A percentile compares a stretch with the other conserved stretches of the same genome.
Evolutionary conservation across 169 alveolate species (phyloP).

Genomic region (Perkinsus marinus): DNA sequence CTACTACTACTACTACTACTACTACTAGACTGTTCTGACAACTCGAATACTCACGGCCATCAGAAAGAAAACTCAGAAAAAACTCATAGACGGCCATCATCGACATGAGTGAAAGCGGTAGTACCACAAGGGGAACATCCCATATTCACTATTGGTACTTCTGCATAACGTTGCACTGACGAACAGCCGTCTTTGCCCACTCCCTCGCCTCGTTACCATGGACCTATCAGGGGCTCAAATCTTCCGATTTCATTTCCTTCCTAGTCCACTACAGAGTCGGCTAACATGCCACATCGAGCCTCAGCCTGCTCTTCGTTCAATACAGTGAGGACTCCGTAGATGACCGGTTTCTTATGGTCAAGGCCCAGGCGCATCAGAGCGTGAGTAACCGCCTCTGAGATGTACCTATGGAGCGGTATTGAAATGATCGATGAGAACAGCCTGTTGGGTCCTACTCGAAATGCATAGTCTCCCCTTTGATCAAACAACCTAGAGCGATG

Average conservation of each 20-base stretch:
- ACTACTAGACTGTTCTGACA: no score
- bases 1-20: no score
- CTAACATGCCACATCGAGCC: background rate
- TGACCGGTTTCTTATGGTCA: conserved; percentile 1
- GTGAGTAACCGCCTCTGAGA: conserved; percentile 5
- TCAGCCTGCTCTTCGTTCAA: background rate
- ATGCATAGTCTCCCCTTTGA: background rate
- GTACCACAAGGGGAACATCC: no score
- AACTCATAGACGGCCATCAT: no score
- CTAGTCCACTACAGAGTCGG: background rate
- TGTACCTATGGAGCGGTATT: background rate
- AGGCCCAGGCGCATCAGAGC: background rate
- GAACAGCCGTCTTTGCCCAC: background rate
- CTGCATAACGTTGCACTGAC: background rate
- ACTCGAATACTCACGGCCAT: no score
- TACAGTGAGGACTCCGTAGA: conserved; percentile 3
- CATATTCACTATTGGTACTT: background rate
- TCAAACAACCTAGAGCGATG: background rate
- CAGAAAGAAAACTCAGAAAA: no score
- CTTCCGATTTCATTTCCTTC: background rate
- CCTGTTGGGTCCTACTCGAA: background rate
- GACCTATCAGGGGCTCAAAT: no score
- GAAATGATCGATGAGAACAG: background rate
- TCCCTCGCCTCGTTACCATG: background rate
- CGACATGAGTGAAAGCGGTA: no score